These are phyloP conservation scores for Arthrinium phaeospermum DNA, from an alignment of 2,329 filamentous ascomycete genomes.

Conservation along the genomic window DNA sequence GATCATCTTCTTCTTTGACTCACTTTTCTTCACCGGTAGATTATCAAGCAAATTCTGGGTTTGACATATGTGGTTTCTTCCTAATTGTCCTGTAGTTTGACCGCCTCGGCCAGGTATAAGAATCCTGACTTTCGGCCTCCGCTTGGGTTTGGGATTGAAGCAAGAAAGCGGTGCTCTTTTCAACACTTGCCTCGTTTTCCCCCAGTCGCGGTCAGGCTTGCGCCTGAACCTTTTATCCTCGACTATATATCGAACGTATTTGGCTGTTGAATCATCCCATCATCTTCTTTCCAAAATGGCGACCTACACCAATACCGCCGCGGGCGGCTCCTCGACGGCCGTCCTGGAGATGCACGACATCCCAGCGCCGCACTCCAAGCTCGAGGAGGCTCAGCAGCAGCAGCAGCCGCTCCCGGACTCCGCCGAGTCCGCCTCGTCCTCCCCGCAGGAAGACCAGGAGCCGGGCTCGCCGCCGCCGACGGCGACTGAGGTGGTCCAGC, in stretches of 20 bases:
- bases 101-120: neutral
- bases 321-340: conserved; percentile 13
- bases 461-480: conserved; percentile 27
- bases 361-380: conserved; percentile 3
- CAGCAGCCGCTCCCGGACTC: too few relatives aligned
- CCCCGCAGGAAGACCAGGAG: neutral
- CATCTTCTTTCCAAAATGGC: neutral
- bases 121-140: neutral
- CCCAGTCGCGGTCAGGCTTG: neutral
- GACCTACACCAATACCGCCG: neutral
- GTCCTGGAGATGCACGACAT: conserved; percentile 19
- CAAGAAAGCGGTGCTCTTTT: neutral
- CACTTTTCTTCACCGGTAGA: neutral
- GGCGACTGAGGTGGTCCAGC: conserved; percentile 41
- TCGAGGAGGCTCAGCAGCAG: neutral
- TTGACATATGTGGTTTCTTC: neutral
- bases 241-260: neutral
- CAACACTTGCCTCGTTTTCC: neutral
- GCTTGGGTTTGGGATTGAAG: neutral
- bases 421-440: neutral
- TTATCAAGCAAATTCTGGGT: neutral
- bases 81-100: neutral
- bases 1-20: neutral
- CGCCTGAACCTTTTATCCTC: neutral
- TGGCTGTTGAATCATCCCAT: neutral